Evolutionary conservation across 169 alveolate genomes (phyloP).

Genomic region (Ichthyophthirius multifiliis): DNA sequence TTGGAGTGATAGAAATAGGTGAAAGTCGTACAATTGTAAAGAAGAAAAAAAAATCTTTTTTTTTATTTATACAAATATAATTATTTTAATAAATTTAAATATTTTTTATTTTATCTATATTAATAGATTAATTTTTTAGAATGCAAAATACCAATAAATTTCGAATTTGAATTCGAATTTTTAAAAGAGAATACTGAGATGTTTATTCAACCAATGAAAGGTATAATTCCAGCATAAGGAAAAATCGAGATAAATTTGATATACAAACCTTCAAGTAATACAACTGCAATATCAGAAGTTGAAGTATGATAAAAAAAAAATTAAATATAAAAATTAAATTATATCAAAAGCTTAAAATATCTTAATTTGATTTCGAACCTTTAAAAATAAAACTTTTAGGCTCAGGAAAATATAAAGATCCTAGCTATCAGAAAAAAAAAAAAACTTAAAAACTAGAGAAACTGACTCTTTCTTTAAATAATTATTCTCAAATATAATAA

Average conservation of each 20-base stretch:
- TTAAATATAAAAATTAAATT: neutral
- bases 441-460: conserved; percentile 4
- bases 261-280: conserved; percentile 61
- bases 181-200: conserved; percentile 65
- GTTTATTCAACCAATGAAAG: conserved; percentile 58
- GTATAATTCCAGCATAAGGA: conserved; percentile 58
- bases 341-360: conserved; percentile 53
- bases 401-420: conserved; percentile 56
- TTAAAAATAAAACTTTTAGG: conserved; percentile 65
- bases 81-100: neutral
- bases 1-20: conserved; percentile 69
- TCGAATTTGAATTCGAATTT: conserved; percentile 69
- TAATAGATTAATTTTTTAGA: conserved; percentile 51
- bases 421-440: conserved; percentile 31
- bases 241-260: conserved; percentile 59
- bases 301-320: conserved; percentile 12
- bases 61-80: neutral
- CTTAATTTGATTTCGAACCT: conserved; percentile 80
- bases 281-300: conserved; percentile 71
- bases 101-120: neutral
- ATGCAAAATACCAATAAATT: conserved; percentile 73
- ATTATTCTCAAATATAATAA: too few relatives aligned
- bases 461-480: neutral
- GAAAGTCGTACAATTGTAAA: conserved; percentile 45
- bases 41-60: neutral